Evolutionary conservation across 352 stramenopile genomes (phyloP), one percentile per base, ranked within the genome.

Genomic region (Pythium apleroticum): DNA sequence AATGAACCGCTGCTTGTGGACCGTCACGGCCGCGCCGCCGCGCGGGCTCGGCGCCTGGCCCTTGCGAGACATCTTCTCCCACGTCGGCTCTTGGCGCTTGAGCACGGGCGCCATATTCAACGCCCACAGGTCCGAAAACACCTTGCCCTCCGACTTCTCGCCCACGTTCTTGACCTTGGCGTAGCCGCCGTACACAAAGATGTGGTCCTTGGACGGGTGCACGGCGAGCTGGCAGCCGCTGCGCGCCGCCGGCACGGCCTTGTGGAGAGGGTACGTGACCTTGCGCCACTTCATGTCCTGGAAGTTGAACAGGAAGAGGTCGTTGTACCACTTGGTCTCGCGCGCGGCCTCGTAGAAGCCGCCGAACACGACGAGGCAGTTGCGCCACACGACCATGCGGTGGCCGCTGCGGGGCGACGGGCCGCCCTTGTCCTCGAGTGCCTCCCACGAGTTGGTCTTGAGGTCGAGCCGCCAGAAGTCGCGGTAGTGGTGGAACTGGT

Each of bases 401-500:
- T 98, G 92, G n/a, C 92, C 92, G 64, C 86, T 95, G 52, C 89
- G 75, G 9, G 88, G 80, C 60, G 96, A 84, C 64, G 86, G 75
- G 74, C 81, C 71, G 66, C 88, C 77, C 60, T 89, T 90, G 35
- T 96, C 84, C 24, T 96, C 83, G 2, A 98, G 82, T 72, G 97
- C 91, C 62, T 96, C 85, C 96, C 96, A 99, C 33, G 80, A 78
- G 60, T 98, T 97, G 3, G 88, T 98, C 68, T 98, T 98, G 4
- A 98, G 65, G 66, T 98, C 86, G 43, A 98, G 63, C 30, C 86
- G 66, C 90, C 90, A 97, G 27, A 96, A 79, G 63, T 99, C 95
- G 25, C 88, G 69, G 76, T 99, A 99, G 81, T 99, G 97, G 78
- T 99, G 91, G 80, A 99, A 99, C 74, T 99, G 91, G 63, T 99